Base-by-base conservation (phyloP, 768 basidiomycete species). In the Tubosaeta sp. region DNA sequence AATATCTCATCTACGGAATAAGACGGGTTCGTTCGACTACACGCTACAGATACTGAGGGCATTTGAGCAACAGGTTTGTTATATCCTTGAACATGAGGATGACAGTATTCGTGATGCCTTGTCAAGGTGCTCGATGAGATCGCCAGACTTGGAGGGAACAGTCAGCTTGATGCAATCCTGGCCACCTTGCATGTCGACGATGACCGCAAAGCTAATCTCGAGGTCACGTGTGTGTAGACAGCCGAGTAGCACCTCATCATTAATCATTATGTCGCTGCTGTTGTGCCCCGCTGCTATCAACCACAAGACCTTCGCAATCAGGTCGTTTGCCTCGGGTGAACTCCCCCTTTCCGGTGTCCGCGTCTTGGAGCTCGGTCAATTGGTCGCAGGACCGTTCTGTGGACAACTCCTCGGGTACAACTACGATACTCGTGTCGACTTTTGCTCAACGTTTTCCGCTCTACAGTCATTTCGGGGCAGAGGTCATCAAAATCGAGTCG, bases 1-100 rank as follows among this genome's bases (percentile, higher is more conserved):
- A 0, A 91, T 98, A 50, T 70, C 78, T 19, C 94, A 94, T 65
- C 78, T 98, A 53, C 77, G 77, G 34, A 66, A 82, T 24, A 74
- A 77, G 35, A 97, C 94, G 0, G 76, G 80, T 30, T 94, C 93
- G 0, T 95, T 98, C 57, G 84, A 79, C 2, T 97, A 98, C 64
- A 96, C 94, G 0, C 64, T 84, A 4, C 65, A 70, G 0, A 89
- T 96, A 3, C 72, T 97, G 48, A 62, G 66, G 13, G 77, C 69
- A 3, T 72, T 98, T 4, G 87, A 90, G 55, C 61, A 59, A 24
- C 87, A 92, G 69, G 66, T 68, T 10, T 13, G 61, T n/a, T 53
- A 38, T 9, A 41, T 16, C 11, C 1, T 6, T 21, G 10, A 11
- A 39, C 11, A 6, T 32, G 12, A 18, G 8, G 12, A 22, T 7